Base-by-base conservation (phyloP, 2,329 filamentous ascomycete genomes). In the Aureobasidium zeae region DNA sequence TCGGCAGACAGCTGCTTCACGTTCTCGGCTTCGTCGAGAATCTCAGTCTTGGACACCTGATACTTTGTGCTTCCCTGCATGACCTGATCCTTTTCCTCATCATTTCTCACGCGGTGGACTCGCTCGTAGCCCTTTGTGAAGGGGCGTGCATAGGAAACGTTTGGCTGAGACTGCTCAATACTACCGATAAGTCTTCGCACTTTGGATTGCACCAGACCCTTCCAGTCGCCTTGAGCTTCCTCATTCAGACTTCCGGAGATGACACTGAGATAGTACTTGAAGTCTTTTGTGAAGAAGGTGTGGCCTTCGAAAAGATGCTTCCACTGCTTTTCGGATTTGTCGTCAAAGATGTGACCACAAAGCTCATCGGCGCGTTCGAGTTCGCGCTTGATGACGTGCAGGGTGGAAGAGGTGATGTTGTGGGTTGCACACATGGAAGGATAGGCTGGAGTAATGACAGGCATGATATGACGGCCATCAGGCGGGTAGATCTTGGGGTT, bases 401-500 rank as follows among this genome's bases (percentile, higher is more conserved):
- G 86, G 2, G 87, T 93, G 1, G 89, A 96, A 51, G 77, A 71
- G 3, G 84, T 88, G 48, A 98, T 81, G 57, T 94, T 96, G 68
- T 94, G 91, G 0, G 91, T 96, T 2, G 91, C 83, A 62, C 91
- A 96, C 88, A 95, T 96, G 37, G 87, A 93, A 2, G 91, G 91
- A 60, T 95, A 96, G 1, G 91, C 88, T 1, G 91, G 91, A 1
- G 91, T 98, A 57, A 98, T 96, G 63, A 98, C 86, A 20, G 91
- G 91, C 91, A 98, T 98, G 41, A 95, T 70, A 63, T 96, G 89
- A 52, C 79, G 84, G 31, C 77, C 76, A 62, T 96, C 91, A 44
- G 77, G 76, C 48, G 79, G 78, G 61, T 94, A 93, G 21, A 87
- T 69, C 71, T 81, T 83, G 24, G 91, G 91, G 57, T 98, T 96